Conservation (phyloP, 805 yeast genomes). For the Spathaspora passalidarum region DNA sequence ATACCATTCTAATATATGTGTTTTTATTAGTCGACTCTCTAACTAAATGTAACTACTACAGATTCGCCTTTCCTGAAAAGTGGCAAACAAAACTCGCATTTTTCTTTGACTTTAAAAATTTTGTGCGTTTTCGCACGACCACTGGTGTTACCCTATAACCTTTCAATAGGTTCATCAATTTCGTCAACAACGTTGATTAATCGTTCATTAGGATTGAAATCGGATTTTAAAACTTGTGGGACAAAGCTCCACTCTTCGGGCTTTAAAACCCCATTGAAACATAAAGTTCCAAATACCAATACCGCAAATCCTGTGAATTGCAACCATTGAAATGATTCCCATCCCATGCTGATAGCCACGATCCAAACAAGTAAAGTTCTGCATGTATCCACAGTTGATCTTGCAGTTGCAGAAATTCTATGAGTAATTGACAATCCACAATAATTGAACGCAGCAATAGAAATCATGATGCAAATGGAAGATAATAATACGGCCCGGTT, state of each 20-base stretch:
- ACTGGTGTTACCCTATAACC: slow-evolving; percentile 11
- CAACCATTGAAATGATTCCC: slow-evolving; percentile 66
- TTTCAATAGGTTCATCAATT: slow-evolving; percentile 29
- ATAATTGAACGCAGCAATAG: slow-evolving; percentile 69
- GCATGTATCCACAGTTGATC: slow-evolving; percentile 77
- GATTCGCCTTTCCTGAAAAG: background rate
- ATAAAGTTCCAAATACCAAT: slow-evolving; percentile 68
- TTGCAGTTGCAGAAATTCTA: slow-evolving; percentile 66
- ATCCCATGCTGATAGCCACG: slow-evolving; percentile 64
- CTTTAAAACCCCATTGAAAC: slow-evolving; percentile 67
- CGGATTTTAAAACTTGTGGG: slow-evolving; percentile 29
- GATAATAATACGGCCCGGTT: slow-evolving; percentile 44
- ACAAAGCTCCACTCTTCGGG: slow-evolving; percentile 47
- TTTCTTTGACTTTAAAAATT: background rate
- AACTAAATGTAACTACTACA: background rate
- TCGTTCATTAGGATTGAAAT: slow-evolving; percentile 11
- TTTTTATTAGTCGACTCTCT: background rate
- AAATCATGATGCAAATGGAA: slow-evolving; percentile 64
- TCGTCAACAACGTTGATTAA: slow-evolving; percentile 25
- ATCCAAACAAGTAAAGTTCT: slow-evolving; percentile 76
- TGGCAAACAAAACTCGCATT: slow-evolving; percentile 2
- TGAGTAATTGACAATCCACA: slow-evolving; percentile 71
- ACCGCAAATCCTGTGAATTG: slow-evolving; percentile 64
- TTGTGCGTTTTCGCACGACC: slow-evolving; percentile 1
- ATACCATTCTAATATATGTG: slow-evolving; percentile 5